Conservation (phyloP, 805 yeast genomes). For the Komagataella pseudopastoris region DNA sequence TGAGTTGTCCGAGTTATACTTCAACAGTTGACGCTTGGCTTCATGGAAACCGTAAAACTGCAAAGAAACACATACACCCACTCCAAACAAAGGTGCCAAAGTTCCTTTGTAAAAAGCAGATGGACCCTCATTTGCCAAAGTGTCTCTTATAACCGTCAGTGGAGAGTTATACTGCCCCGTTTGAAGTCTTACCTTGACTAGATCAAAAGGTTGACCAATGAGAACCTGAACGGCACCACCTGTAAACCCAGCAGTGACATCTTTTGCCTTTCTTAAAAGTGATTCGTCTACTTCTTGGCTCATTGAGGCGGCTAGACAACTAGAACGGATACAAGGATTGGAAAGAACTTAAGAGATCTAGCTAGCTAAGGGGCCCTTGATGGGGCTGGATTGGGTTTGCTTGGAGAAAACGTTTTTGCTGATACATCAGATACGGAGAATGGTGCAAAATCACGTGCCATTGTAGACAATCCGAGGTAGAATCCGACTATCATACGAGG, state of each 20-base stretch:
- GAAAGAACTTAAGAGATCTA: background rate
- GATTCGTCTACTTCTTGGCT: constrained; percentile 16
- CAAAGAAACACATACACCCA: constrained; percentile 95
- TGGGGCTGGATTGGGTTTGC: background rate
- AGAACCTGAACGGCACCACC: constrained; percentile 44
- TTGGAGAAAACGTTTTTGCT: background rate
- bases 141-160: constrained; percentile 33
- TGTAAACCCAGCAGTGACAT: constrained; percentile 37
- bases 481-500: background rate
- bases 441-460: background rate
- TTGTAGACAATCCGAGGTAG: background rate
- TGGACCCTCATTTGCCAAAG: constrained; percentile 56
- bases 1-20: constrained; percentile 8
- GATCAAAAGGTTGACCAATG: constrained; percentile 57
- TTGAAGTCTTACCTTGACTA: constrained; percentile 56
- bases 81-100: constrained; percentile 82
- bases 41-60: constrained; percentile 73
- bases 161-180: constrained; percentile 52
- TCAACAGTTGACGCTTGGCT: constrained; percentile 42
- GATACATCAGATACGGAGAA: background rate
- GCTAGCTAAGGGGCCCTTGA: background rate
- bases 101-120: constrained; percentile 89
- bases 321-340: background rate
- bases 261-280: constrained; percentile 32
- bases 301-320: background rate